phyloP scores from a whole-genome alignment of 768 basidiomycete species.

The Russula olivacea region DNA sequence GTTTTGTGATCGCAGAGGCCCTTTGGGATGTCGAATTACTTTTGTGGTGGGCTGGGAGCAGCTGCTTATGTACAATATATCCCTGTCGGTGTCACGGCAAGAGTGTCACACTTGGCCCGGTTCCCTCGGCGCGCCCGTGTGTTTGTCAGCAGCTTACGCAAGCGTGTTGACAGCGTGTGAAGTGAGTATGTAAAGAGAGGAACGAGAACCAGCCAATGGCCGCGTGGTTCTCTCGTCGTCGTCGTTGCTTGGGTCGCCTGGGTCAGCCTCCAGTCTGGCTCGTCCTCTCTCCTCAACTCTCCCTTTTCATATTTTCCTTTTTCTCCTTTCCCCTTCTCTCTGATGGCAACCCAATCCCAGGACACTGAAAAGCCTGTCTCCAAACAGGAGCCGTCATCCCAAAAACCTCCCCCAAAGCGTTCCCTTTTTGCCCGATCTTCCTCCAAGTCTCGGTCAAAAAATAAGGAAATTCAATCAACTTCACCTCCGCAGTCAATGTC shows the following conservation, averaged over 20 bases:
- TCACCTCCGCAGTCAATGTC: not conserved
- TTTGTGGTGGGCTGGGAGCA: not conserved
- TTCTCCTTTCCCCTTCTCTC: not conserved
- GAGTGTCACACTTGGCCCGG: not conserved
- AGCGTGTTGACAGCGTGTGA: not conserved
- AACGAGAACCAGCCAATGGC: no score
- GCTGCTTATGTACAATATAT: conserved; percentile 17
- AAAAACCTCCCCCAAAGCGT: conserved; percentile 10
- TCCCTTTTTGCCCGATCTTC: conserved; percentile 22
- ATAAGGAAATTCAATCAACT: conserved; percentile 15
- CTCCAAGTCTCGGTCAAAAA: conserved; percentile 17
- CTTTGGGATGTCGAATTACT: conserved; percentile 15
- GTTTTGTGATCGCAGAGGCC: not conserved
- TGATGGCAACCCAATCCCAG: conserved; percentile 14
- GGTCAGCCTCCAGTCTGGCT: conserved; percentile 2
- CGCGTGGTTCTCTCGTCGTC: conserved; percentile 13
- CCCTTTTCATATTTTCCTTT: not conserved
- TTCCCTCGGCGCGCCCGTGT: conserved; percentile 6
- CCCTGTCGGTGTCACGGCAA: conserved; percentile 1
- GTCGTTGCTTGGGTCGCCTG: not conserved
- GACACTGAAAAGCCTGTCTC: not conserved
- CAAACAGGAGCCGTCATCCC: not conserved
- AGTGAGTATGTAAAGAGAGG: not conserved
- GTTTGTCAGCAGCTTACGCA: conserved; percentile 2
- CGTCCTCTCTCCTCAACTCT: no score